Percentiles rank a stretch among this genome's conserved stretches.
phyloP scores from a whole-genome alignment of 2,329 filamentous ascomycete species.

The Xylariaceae sp. region DNA sequence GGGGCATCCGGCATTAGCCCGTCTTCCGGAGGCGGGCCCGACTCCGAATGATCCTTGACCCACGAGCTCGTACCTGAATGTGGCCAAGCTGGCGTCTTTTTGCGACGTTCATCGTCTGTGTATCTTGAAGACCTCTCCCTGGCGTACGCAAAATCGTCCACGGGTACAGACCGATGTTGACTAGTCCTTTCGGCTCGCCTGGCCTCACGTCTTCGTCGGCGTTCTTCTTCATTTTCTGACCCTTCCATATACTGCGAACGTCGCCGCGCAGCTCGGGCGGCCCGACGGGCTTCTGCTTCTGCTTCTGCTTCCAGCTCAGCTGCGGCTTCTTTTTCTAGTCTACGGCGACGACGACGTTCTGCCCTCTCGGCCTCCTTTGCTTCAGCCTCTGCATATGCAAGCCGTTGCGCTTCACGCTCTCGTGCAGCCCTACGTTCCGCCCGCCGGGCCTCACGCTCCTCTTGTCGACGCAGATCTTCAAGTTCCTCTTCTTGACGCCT shows the following conservation, averaged over 20 bases:
- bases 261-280: slow-evolving; percentile 45
- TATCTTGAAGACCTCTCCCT: slow-evolving; percentile 37
- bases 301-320: slow-evolving; percentile 35
- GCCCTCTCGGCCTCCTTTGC: slow-evolving; percentile 39
- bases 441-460: slow-evolving; percentile 57
- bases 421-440: slow-evolving; percentile 50
- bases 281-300: slow-evolving; percentile 47
- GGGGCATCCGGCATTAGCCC: slow-evolving; percentile 36
- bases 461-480: slow-evolving; percentile 49
- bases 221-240: slow-evolving; percentile 50
- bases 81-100: slow-evolving; percentile 47
- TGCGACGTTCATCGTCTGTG: slow-evolving; percentile 34
- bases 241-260: slow-evolving; percentile 43
- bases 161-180: slow-evolving; percentile 42
- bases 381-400: slow-evolving; percentile 42
- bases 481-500: slow-evolving; percentile 53
- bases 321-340: slow-evolving; percentile 41
- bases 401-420: slow-evolving; percentile 49
- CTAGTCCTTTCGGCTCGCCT: slow-evolving; percentile 41
- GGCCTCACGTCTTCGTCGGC: slow-evolving; percentile 51
- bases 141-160: slow-evolving; percentile 44
- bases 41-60: slow-evolving; percentile 62
- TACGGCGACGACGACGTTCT: slow-evolving; percentile 38
- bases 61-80: slow-evolving; percentile 62
- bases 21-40: slow-evolving; percentile 53